Base-by-base conservation (phyloP, 2,329 filamentous ascomycete genomes). In the Botrytis galanthina region DNA sequence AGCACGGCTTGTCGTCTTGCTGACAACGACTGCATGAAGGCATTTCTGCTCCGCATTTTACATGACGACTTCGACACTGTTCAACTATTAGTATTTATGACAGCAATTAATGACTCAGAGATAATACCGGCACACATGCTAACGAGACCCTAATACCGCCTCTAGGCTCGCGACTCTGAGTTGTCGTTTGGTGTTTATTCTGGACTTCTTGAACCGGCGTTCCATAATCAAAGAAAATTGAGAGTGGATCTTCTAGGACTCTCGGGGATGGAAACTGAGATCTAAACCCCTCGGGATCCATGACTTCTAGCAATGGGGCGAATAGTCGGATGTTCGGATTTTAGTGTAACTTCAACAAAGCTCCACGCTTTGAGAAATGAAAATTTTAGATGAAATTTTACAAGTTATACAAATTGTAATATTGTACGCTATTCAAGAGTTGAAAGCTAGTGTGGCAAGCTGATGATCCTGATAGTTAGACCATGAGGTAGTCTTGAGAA, bases 21-120 rank as follows among this genome's bases (percentile, higher is more conserved):
- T 78, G 77, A 76, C 85, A 86, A 37, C 85, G 83, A 70, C 78
- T 80, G 73, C 84, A 86, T 29, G 77, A 77, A 42, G 85, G 85
- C 73, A 80, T 81, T 62, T 80, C 82, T 54, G 83, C 85, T 75
- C 86, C 85, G 75, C 84, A 87, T 80, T 84, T 85, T 46, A 85
- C 80, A 79, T 83, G 83, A 44, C 81, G 82, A 73, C 78, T 81
- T 69, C 81, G 83, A 72, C 79, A 80, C 78, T 79, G 29, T 64
- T 26, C 63, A 71, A 35, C 59, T 26, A 51, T 72, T 60, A 72
- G 70, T 54, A 59, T 57, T n/a, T 7, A 1, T 29, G 35, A 44
- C 22, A 35, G 44, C 14, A n/a, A 37, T 29, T 26, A 6, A 35
- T 54, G 32, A 5, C 29, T 71, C n/a, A 20, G 18, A 57, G 4